Base-by-base conservation (phyloP, 768 basidiomycete species). In the Amanita muscaria region DNA sequence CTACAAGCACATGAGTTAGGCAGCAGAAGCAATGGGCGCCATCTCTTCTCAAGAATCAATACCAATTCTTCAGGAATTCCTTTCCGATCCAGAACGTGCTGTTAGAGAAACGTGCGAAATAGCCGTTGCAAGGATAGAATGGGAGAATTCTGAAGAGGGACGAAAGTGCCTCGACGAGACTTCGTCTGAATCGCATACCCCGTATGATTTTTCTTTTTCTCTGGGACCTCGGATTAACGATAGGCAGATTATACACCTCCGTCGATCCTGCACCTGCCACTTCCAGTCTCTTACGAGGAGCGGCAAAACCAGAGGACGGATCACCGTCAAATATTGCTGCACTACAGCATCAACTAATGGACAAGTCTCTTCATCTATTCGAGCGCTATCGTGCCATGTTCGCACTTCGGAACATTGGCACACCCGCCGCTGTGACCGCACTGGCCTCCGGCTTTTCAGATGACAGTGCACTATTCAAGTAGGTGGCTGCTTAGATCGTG, bases 341-440 rank as follows among this genome's bases (percentile, higher is more conserved):
- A 5, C 75, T 97, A 5, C 74, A 75, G 32, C 53, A 63, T 1
- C 76, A 72, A 10, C 69, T 98, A 2, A 72, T 93, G 16, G 70
- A 94, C 57, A 69, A 66, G 2, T 59, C 64, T 3, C 62, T 86
- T 1, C 73, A 88, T 0, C 76, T 99, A 0, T 99, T 98, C 57
- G 80, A 88, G 53, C 80, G 96, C 21, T 99, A 99, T 59, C 80
- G 96, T 9, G 94, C 96, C 35, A 98, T 99, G 96, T 99, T 99
- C 60, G 85, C 91, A 1, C 74, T 99, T 35, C 79, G 96, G 29
- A 96, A 99, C 60, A 85, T 92, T n/a, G 86, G 88, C 24, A 82
- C 84, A 1, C 72, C 79, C 14, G 75, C 73, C 3, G 93, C 93
- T 2, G 86, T 99, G 4, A 79, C 90, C 50, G 92, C 93, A 5